Conservation (phyloP, 345 rosid genomes). For the Jatropha curcas region DNA sequence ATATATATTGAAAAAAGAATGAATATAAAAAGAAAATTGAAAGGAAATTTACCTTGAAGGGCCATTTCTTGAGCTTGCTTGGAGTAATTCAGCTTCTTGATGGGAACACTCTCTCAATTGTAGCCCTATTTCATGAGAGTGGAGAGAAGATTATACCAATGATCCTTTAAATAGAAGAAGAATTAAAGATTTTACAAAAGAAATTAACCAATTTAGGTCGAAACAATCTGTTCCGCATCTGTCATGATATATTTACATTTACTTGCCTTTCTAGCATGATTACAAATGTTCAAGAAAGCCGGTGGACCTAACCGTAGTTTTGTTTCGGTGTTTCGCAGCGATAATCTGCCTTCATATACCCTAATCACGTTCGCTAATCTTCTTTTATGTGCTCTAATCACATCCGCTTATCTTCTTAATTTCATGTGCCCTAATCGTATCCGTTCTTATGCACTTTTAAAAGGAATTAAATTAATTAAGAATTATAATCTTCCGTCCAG, state of each 20-base stretch:
- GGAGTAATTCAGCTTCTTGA: no score
- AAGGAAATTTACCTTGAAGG: neutral
- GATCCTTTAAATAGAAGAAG: neutral
- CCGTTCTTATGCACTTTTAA: no score
- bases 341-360: neutral
- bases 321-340: neutral
- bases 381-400: neutral
- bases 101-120: neutral
- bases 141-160: neutral
- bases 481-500: neutral
- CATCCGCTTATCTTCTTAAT: neutral
- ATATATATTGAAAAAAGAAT: neutral
- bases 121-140: neutral
- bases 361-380: neutral
- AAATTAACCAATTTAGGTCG: neutral
- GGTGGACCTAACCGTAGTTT: neutral
- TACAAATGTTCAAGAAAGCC: conserved; percentile 1
- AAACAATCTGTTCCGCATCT: conserved; percentile 2
- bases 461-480: neutral
- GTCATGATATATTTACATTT: conserved; percentile 8
- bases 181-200: neutral
- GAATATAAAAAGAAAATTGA: neutral
- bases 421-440: no score
- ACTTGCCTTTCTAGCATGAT: neutral
- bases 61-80: no score